A percentile compares a stretch with the other conserved stretches of the same genome.
phyloP scores from a whole-genome alignment of 176 grass and related monocot species.

The Juncus inflexus region DNA sequence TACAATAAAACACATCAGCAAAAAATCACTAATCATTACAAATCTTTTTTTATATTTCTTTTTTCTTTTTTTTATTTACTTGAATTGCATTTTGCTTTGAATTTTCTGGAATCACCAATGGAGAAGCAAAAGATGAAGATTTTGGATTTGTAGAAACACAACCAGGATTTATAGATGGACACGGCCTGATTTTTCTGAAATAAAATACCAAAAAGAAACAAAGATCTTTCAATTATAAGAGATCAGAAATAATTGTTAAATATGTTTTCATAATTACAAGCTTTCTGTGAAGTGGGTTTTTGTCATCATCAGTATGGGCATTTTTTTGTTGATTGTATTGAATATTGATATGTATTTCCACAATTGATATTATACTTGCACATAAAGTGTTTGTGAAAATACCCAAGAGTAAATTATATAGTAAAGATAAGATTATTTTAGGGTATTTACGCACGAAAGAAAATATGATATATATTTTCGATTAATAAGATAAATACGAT shows the following conservation, averaged over 20 bases:
- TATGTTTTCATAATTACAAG: no score
- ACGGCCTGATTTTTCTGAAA: conserved; percentile 76
- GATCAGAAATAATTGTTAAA: no score
- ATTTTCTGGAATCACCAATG: conserved; percentile 63
- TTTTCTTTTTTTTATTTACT: background rate
- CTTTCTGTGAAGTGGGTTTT: no score
- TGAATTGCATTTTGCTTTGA: conserved; percentile 36
- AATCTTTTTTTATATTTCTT: background rate
- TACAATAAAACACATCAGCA: background rate
- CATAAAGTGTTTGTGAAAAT: background rate
- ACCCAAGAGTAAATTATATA: background rate
- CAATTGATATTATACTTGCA: background rate
- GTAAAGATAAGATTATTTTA: background rate
- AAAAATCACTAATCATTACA: conserved; percentile 9
- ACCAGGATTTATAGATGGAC: conserved; percentile 76
- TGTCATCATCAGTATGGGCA: no score
- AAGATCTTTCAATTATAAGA: background rate
- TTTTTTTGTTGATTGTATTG: no score
- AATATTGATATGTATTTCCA: no score
- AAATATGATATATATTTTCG: no score
- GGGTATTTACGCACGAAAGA: no score
- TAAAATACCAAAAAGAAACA: background rate
- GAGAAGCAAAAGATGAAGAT: conserved; percentile 67
- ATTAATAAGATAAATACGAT: background rate
- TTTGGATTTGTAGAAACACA: conserved; percentile 83